A percentile compares a stretch with the other conserved stretches of the same genome.
Conservation (phyloP, 179 eudicot genomes). For the Spinacia oleracea region DNA sequence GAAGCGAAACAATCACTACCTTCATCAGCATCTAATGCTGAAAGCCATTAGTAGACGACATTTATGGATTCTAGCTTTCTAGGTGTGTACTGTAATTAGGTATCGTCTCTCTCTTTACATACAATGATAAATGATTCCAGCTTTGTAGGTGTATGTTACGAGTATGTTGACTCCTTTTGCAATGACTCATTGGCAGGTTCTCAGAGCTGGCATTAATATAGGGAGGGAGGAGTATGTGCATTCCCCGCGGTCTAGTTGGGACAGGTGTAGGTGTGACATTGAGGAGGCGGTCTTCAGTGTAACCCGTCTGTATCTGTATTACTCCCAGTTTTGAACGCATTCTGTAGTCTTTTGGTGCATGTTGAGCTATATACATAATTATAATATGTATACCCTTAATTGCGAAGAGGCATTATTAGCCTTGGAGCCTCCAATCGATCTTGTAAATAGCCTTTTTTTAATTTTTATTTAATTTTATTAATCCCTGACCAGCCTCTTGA, state of each 20-base stretch:
- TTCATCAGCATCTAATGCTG: conserved; percentile 38
- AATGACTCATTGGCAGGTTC: conserved; percentile 19
- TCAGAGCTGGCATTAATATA: conserved; percentile 16
- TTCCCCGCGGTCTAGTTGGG: conserved; percentile 9
- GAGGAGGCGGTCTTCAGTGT: conserved; percentile 21
- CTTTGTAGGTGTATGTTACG: too few species aligned
- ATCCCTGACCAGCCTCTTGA: conserved; percentile 27
- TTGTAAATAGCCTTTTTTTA: conserved; percentile 30
- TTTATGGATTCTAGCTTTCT: conserved; percentile 10
- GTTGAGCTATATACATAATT: conserved; percentile 21
- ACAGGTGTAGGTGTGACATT: conserved; percentile 17
- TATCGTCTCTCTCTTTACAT: not conserved
- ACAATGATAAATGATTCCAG: not conserved
- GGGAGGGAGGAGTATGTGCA: conserved; percentile 7
- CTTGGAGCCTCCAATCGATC: conserved; percentile 20
- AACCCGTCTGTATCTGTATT: conserved; percentile 20
- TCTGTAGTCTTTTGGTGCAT: conserved; percentile 33
- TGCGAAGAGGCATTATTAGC: conserved; percentile 33
- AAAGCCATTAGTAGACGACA: conserved; percentile 31
- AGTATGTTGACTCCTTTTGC: not conserved
- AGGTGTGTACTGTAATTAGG: conserved; percentile 27
- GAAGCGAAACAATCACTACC: conserved; percentile 45
- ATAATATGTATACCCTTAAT: conserved; percentile 31
- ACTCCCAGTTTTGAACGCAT: conserved; percentile 38
- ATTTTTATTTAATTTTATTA: too few species aligned